Base-by-base conservation (phyloP, 2,329 filamentous ascomycete species). In the Colletotrichum simmondsii region DNA sequence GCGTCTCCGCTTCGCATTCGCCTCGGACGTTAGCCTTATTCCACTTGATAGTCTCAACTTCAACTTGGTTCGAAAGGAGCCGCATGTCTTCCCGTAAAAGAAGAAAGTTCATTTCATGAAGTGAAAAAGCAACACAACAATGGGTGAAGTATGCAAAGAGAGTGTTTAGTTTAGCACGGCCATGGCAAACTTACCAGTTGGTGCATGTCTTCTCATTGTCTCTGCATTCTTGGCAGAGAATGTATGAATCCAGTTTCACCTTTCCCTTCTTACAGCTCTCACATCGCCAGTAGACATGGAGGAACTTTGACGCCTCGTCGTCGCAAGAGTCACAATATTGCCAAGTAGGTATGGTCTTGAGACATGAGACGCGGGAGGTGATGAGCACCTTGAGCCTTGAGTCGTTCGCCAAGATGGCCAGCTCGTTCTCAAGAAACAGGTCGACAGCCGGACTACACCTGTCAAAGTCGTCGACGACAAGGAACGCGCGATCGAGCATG, bases 311-410 rank as follows among this genome's bases (percentile, higher is more conserved):
- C 46, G n/a, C 10, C 16, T 66, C 37, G 3, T 52, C 16, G 22
- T 49, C 30, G 26, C 68, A 68, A 24, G 28, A 37, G 10, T 71
- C 68, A n/a, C 56, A 71, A 16, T 52, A 32, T 19, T 6, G 10
- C 30, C 24, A 28, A 8, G 35, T 24, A 4, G 68, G 64, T 5
- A 62, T 22, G 1, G n/a, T 11, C 35, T 57, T 49, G 28, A 71
- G 57, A 22, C 58, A 71, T 1, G 49, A 30, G 2, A 68, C 35
- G 16, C 65, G 69, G 14, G 69, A 58, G 3, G 65, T 68, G 4
- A 68, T 26, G 30, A 71, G 28, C 4, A 72, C 30, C 53, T 53
- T 72, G 19, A 72, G 54, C 14, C 53, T 14, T 30, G 16, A 65
- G 2, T 7, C 10, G 22, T n/a, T 42, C 2, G 32, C 62, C 56